Percentiles rank a stretch among this genome's conserved stretches.
phyloP scores from a whole-genome alignment of 441 rosid genomes.

The Mallotus repandus region DNA sequence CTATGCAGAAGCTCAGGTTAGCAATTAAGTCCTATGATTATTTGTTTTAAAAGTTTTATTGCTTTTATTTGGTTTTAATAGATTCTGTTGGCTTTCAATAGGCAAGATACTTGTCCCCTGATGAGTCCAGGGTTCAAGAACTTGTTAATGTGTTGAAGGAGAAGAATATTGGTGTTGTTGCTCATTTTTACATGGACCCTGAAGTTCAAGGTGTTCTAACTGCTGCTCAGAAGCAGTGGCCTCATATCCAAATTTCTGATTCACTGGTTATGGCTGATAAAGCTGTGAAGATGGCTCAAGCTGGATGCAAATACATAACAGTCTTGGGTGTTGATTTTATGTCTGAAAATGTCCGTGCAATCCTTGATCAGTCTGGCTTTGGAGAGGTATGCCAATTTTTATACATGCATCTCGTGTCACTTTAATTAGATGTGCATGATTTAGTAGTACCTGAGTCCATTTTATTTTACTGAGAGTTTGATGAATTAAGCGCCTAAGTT shows the following conservation, averaged over 20 bases:
- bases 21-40: not conserved
- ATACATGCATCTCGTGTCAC: not conserved
- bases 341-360: slow-evolving; percentile 96
- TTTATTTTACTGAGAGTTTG: too few relatives aligned
- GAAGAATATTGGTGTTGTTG: slow-evolving; percentile 88
- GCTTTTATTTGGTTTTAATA: not conserved
- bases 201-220: slow-evolving; percentile 97
- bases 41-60: not conserved
- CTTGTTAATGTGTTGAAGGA: slow-evolving; percentile 70
- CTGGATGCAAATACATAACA: slow-evolving; percentile 82
- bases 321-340: slow-evolving; percentile 98
- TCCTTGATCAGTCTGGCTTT: slow-evolving; percentile 94
- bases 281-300: slow-evolving; percentile 90
- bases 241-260: slow-evolving; percentile 88
- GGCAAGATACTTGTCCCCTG: slow-evolving; percentile 81
- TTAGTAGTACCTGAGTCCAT: too few relatives aligned
- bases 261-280: slow-evolving; percentile 96
- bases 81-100: slow-evolving; percentile 14
- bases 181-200: slow-evolving; percentile 98
- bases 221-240: slow-evolving; percentile 90
- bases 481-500: too few relatives aligned
- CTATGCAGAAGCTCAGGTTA: slow-evolving; percentile 94
- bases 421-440: not conserved
- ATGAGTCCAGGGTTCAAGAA: slow-evolving; percentile 59
- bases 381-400: slow-evolving; percentile 43